Evolutionary conservation across 345 rosid species (phyloP).

Genomic region (Syzygium oleosum): DNA sequence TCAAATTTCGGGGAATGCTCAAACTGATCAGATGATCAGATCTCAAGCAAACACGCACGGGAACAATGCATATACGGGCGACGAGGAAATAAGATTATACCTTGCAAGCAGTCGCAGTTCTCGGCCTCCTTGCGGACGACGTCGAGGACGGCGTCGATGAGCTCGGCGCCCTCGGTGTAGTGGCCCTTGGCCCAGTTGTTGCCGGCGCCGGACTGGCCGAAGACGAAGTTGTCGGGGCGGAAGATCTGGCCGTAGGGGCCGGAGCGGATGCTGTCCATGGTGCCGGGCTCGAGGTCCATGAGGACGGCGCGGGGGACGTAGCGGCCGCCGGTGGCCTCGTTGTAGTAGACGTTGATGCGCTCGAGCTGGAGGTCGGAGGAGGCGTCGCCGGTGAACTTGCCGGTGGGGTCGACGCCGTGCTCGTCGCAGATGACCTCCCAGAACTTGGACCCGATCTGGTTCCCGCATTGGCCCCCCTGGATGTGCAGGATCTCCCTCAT

Average conservation of each 20-base stretch:
- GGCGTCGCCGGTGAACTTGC: conserved; percentile 51
- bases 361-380: conserved; percentile 68
- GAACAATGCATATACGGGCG: background rate
- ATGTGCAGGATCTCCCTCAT: conserved; percentile 97
- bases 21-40: background rate
- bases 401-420: conserved; percentile 87
- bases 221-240: conserved; percentile 81
- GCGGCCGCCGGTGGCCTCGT: conserved; percentile 87
- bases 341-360: conserved; percentile 88
- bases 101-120: conserved; percentile 98
- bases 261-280: conserved; percentile 96
- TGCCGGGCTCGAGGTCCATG: conserved; percentile 99
- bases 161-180: conserved; percentile 93
- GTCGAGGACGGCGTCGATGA: conserved; percentile 91
- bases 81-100: conserved; percentile 9
- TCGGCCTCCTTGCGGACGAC: conserved; percentile 96
- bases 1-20: background rate
- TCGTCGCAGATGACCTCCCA: conserved; percentile 99
- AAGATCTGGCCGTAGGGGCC: conserved; percentile 85
- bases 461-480: conserved; percentile 98
- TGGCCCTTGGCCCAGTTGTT: conserved; percentile 92
- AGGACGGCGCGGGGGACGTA: conserved; percentile 95
- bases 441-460: conserved; percentile 96
- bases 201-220: conserved; percentile 84
- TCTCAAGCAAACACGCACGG: background rate